Evolutionary conservation across 768 basidiomycete species (phyloP), one percentile per base, ranked within the genome.

Genomic region (Hemileccinum rubropunctum): DNA sequence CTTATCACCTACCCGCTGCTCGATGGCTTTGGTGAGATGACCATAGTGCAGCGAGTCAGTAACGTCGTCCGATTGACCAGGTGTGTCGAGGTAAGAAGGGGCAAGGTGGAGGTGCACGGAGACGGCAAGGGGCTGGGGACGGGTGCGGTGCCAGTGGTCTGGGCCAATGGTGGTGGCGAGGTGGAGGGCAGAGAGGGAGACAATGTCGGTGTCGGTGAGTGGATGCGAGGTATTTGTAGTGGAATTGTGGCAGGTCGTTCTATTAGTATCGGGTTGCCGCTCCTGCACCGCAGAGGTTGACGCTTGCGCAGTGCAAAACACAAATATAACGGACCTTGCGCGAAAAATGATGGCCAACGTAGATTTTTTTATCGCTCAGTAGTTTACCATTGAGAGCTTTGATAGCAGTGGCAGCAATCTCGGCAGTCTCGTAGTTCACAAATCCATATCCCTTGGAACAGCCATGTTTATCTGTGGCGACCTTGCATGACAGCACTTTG

Each of bases 331-430:
- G 15, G 20, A 86, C 88, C 86, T 95, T 97, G 79, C 91, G 91
- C 54, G 93, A 91, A 67, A 98, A 89, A 73, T 99, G 95, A 65
- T 93, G 82, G 48, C 97, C 97, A 58, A 99, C 97, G 62, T 86
- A 98, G 58, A 99, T 95, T 78, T 98, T 98, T 76, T 97, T 98
- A 78, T 99, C 97, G 73, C 98, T 98, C 68, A 99, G 78, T 58
- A 99, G 71, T 97, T 98, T 99, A 57, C 95, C 94, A 68, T 99
- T 97, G 68, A 98, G 97, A 49, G 92, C 88, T 73, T 97, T 95
- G 80, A 99, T 98, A 58, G 97, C 97, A 44, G 80, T 84, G 13
- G 94, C 91, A 51, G 95, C 94, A 17, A 95, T 90, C 72, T 98
- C 97, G 43, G 88, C 88, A 49, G 94, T 97, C 74, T 97, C 94